These are phyloP conservation scores for Edaphochlamys debaryana DNA, from an alignment of 139 green algal genomes.

Conservation along the genomic window DNA sequence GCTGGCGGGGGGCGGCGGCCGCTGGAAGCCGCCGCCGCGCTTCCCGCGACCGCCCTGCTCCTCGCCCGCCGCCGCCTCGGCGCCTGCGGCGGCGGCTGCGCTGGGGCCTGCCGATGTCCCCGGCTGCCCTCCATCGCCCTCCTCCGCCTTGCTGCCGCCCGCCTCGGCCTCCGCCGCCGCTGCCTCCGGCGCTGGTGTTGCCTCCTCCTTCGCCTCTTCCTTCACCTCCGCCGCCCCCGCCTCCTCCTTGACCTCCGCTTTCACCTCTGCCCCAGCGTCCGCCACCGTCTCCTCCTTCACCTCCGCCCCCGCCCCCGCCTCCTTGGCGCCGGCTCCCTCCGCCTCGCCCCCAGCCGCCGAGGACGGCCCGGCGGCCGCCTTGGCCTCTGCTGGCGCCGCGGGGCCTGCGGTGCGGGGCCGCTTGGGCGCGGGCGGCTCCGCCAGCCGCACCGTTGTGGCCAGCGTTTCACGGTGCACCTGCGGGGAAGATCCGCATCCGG, in stretches of 20 bases:
- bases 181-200: background rate
- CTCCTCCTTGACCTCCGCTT: slow-evolving; percentile 9
- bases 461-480: slow-evolving; percentile 16
- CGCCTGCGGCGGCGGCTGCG: background rate
- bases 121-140: no score
- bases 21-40: background rate
- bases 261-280: background rate
- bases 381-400: background rate
- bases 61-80: background rate
- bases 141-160: background rate
- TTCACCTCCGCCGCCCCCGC: background rate
- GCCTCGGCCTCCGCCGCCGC: background rate
- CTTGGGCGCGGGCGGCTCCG: background rate
- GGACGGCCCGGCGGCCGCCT: background rate
- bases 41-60: background rate
- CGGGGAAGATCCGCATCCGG: background rate
- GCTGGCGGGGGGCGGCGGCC: background rate
- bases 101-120: no score
- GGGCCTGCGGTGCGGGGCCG: background rate
- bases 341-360: background rate
- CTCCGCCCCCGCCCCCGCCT: background rate
- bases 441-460: background rate
- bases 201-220: background rate
- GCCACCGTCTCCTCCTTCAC: background rate
- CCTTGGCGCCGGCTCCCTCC: background rate